These are phyloP conservation scores for Stachybotrys chlorohalonatus DNA, from an alignment of 2,329 filamentous ascomycete genomes.

Conservation along the genomic window DNA sequence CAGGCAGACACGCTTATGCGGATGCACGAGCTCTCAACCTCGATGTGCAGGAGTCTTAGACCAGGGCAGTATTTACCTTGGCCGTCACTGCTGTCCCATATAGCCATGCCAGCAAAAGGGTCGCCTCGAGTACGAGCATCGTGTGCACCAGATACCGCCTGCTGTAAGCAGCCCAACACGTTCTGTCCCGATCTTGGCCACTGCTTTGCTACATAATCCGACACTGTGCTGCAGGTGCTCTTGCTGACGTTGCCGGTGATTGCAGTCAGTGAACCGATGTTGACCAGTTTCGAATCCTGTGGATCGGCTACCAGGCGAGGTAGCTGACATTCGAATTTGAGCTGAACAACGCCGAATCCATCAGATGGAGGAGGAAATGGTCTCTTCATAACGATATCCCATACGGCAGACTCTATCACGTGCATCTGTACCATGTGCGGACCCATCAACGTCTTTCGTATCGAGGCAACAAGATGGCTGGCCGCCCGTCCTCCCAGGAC, in stretches of 20 bases:
- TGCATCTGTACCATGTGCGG: slow-evolving; percentile 27
- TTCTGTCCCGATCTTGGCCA: slow-evolving; percentile 23
- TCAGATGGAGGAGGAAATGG: slow-evolving; percentile 20
- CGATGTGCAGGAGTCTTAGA: slow-evolving; percentile 22
- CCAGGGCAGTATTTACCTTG: slow-evolving; percentile 16
- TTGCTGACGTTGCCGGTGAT: slow-evolving; percentile 25
- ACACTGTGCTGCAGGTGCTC: slow-evolving; percentile 21
- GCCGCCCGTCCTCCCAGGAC: slow-evolving; percentile 20
- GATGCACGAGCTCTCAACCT: slow-evolving; percentile 22
- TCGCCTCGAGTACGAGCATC: slow-evolving; percentile 12
- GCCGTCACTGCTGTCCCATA: slow-evolving; percentile 23
- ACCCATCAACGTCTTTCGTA: slow-evolving; percentile 19
- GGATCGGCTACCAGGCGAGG: slow-evolving; percentile 10
- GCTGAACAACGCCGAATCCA: slow-evolving; percentile 24
- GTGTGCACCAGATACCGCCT: slow-evolving; percentile 19
- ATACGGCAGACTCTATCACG: slow-evolving; percentile 26
- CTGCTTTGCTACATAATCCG: slow-evolving; percentile 19
- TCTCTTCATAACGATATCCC: slow-evolving; percentile 23
- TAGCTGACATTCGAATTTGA: slow-evolving; percentile 24
- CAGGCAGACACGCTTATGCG: slow-evolving; percentile 23
- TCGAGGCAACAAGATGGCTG: slow-evolving; percentile 16
- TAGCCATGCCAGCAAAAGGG: slow-evolving; percentile 21
- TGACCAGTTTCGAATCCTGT: background rate
- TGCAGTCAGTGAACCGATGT: slow-evolving; percentile 14
- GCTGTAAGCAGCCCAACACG: slow-evolving; percentile 19